Base-by-base conservation (phyloP, 768 basidiomycete species). In the Auricularia sp. region DNA sequence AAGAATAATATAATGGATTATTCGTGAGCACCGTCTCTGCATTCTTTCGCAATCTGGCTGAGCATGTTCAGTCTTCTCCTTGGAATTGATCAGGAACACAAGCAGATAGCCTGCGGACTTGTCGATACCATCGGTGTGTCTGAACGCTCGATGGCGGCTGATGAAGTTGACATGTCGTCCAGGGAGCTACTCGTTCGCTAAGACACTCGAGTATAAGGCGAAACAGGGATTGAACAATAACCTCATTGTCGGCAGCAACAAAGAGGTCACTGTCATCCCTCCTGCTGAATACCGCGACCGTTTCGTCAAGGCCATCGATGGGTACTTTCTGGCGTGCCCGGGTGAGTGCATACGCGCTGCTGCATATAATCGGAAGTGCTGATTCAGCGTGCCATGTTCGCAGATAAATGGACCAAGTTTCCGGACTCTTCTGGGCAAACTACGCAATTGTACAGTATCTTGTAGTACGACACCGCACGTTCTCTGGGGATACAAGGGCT, bases 1-100 rank as follows among this genome's bases (percentile, higher is more conserved):
- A 81, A 76, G 69, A 88, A 86, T 69, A 89, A 90, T 67, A 90
- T 92, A 69, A 92, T 92, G 88, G 91, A 94, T 71, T 94, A 92
- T 69, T 90, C 89, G 85, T 88, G 69, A 66, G 86, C 77, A 18
- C 29, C 29, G 29, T 29, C 2, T 29, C 29, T 29, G 29, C 29
- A 29, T 29, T 29, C 29, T 29, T 29, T 29, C 29, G 29, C 29
- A 29, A 29, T 29, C 2, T 29, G 35, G 14, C 42, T 45, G 24
- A 35, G 24, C 21, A 64, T 3, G 5, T 16, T 14, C 61, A 89
- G 87, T 8, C 80, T 93, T 29, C 78, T 93, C 3, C 79, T 93
- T 2, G 90, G 90, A 7, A 78, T 93, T 10, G 87, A 91, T 68
- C 81, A 84, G 63, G 80, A 82, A 64, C 78, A 76, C 65, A 87